These are phyloP conservation scores for Xylaria longipes DNA, from an alignment of 495 filamentous ascomycete species.

Conservation along the genomic window DNA sequence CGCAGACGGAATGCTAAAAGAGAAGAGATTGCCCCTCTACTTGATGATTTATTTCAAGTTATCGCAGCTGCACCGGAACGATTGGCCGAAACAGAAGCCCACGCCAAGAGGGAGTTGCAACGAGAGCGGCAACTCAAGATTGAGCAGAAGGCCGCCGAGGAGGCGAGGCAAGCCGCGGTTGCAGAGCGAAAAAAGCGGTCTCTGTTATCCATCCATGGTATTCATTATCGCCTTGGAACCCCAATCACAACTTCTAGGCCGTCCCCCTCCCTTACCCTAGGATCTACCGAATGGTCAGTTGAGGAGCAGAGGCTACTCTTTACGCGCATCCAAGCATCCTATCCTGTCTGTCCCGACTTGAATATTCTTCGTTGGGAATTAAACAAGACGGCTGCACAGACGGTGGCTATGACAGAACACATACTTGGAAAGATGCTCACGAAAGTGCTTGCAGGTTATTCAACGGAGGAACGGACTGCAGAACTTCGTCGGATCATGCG, in stretches of 20 bases:
- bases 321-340: constrained; percentile 36
- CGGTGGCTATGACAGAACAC: constrained; percentile 35
- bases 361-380: constrained; percentile 31
- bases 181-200: constrained; percentile 33
- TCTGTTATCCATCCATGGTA: constrained; percentile 29
- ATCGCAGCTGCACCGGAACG: constrained; percentile 21
- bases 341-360: constrained; percentile 31
- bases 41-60: constrained; percentile 22
- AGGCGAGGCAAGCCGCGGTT: constrained; percentile 19
- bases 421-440: constrained; percentile 34
- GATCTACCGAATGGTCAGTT: constrained; percentile 28
- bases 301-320: constrained; percentile 37
- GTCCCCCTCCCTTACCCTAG: constrained; percentile 2
- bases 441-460: constrained; percentile 28
- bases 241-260: constrained; percentile 11
- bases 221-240: background rate
- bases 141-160: constrained; percentile 22
- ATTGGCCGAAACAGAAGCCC: constrained; percentile 26
- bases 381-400: constrained; percentile 32
- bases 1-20: constrained; percentile 11
- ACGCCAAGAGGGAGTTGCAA: constrained; percentile 23
- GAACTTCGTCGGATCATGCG: constrained; percentile 34
- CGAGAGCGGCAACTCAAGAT: constrained; percentile 26
- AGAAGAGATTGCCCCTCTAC: constrained; percentile 28
- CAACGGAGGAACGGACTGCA: constrained; percentile 28